Evolutionary conservation across 352 stramenopile genomes (phyloP).

Genomic region (Phytophthora pistaciae): DNA sequence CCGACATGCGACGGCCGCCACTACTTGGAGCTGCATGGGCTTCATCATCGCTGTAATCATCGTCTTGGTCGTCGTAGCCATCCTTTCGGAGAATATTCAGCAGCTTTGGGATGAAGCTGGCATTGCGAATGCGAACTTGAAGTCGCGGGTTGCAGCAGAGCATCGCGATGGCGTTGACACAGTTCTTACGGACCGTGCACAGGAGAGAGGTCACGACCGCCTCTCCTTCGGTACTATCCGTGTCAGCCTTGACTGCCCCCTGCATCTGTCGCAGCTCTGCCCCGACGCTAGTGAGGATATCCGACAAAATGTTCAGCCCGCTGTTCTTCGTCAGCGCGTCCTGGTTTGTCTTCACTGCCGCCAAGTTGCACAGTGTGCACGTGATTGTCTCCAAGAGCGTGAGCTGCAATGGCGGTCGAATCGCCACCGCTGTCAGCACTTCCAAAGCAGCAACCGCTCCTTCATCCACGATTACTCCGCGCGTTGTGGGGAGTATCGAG

Average conservation of each 20-base stretch:
- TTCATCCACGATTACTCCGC: slow-evolving; percentile 77
- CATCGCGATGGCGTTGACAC: slow-evolving; percentile 65
- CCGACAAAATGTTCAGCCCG: slow-evolving; percentile 53
- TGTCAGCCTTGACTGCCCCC: slow-evolving; percentile 3
- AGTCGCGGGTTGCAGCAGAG: slow-evolving; percentile 84
- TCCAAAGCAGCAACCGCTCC: slow-evolving; percentile 66
- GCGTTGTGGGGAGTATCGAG: slow-evolving; percentile 82
- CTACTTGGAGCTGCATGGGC: slow-evolving; percentile 9
- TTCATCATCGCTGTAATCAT: slow-evolving; percentile 41
- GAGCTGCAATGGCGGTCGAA: slow-evolving; percentile 34
- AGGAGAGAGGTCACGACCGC: slow-evolving; percentile 29
- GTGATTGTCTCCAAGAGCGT: slow-evolving; percentile 54
- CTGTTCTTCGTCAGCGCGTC: slow-evolving; percentile 69
- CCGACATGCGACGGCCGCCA: background rate
- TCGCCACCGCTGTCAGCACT: slow-evolving; percentile 47
- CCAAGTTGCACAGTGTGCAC: slow-evolving; percentile 68
- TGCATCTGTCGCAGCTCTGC: slow-evolving; percentile 37
- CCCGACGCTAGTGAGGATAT: slow-evolving; percentile 47
- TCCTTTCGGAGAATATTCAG: slow-evolving; percentile 47
- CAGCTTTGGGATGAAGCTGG: slow-evolving; percentile 64
- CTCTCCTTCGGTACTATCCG: slow-evolving; percentile 32
- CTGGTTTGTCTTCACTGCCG: slow-evolving; percentile 70
- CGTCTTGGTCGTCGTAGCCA: slow-evolving; percentile 15
- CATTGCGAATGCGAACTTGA: slow-evolving; percentile 60
- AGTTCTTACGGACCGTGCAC: slow-evolving; percentile 64